Evolutionary conservation across 805 yeast genomes (phyloP).

Genomic region (Hanseniaspora lachancei): DNA sequence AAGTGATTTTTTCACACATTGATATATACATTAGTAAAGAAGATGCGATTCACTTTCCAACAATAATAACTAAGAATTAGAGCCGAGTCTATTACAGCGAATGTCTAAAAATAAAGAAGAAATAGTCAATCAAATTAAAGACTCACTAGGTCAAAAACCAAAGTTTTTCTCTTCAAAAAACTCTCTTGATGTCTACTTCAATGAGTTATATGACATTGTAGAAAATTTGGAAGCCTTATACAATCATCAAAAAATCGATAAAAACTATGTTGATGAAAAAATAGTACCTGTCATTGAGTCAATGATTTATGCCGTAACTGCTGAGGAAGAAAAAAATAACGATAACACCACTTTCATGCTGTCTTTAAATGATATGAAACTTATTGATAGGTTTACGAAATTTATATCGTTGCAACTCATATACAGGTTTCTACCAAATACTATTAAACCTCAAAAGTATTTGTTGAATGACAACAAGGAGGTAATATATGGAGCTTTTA

Average conservation of each 20-base stretch:
- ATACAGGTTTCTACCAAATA: constrained; percentile 42
- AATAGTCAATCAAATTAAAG: constrained; percentile 10
- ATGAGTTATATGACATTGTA: constrained; percentile 15
- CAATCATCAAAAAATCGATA: not conserved
- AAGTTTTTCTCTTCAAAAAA: constrained; percentile 22
- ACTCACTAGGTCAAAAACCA: constrained; percentile 22
- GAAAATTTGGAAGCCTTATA: constrained; percentile 11
- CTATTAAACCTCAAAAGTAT: constrained; percentile 1
- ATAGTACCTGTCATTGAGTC: not conserved
- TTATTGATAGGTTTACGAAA: constrained; percentile 51
- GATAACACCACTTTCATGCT: constrained; percentile 28
- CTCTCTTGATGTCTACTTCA: constrained; percentile 27
- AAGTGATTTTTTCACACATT: too few relatives aligned
- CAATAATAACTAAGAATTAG: too few relatives aligned
- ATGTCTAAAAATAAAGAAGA: not conserved
- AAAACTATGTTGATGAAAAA: not conserved
- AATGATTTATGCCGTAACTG: not conserved
- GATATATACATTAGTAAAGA: too few relatives aligned
- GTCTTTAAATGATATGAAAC: constrained; percentile 74
- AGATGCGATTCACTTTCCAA: too few relatives aligned
- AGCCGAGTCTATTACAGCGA: too few relatives aligned
- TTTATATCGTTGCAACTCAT: constrained; percentile 59
- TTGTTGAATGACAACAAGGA: constrained; percentile 50
- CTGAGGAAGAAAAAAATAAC: not conserved
- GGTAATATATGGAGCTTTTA: constrained; percentile 42